phyloP scores from a whole-genome alignment of 495 filamentous ascomycete genomes.

The Talaromyces ruber region DNA sequence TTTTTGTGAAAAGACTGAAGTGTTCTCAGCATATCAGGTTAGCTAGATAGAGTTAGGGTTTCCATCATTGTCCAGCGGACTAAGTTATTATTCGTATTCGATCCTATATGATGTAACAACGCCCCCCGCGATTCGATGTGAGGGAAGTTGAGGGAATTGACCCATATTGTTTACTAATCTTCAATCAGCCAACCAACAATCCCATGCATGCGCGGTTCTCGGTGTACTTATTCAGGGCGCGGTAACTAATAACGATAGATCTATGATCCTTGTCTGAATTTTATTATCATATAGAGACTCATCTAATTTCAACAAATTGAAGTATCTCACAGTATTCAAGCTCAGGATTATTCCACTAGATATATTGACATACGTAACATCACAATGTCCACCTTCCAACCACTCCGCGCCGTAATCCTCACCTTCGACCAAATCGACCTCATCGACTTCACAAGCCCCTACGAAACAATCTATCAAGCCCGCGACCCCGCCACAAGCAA shows the following conservation, averaged over 20 bases:
- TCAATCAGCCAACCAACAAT: background rate
- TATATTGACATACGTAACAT: too few relatives aligned
- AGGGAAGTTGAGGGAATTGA: background rate
- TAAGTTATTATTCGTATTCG: too few relatives aligned
- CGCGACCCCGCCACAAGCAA: background rate
- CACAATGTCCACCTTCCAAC: background rate
- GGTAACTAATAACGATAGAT: background rate
- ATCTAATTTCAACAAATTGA: background rate
- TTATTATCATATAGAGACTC: background rate
- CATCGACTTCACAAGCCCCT: background rate
- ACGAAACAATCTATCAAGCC: conserved; percentile 1
- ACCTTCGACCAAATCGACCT: background rate
- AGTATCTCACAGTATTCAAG: background rate
- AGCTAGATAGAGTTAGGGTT: too few relatives aligned
- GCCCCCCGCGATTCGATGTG: too few relatives aligned
- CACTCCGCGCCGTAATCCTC: background rate
- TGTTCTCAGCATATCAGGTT: too few relatives aligned
- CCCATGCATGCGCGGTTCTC: background rate
- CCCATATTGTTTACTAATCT: background rate
- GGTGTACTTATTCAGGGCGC: background rate
- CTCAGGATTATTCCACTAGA: background rate
- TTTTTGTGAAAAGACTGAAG: too few relatives aligned
- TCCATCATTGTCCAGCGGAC: too few relatives aligned
- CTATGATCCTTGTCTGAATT: background rate
- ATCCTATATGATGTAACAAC: too few relatives aligned